Evolutionary conservation across 1,284 basidiomycete genomes (phyloP).

Genomic region (Apiotrichum gracile): DNA sequence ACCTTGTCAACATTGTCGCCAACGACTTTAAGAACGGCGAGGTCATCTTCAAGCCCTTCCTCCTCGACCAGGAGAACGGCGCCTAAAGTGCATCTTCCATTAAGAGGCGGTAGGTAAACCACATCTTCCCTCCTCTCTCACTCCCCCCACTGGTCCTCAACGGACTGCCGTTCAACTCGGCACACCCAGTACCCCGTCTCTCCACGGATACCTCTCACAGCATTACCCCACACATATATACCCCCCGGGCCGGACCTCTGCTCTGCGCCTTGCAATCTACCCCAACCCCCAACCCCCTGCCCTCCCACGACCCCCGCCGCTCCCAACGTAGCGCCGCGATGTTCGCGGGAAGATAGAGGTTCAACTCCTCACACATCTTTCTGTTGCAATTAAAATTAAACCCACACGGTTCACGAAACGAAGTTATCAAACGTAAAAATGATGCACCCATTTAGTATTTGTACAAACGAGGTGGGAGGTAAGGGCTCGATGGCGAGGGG

Average conservation of each 20-base stretch:
- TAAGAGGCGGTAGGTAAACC: neutral
- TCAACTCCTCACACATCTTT: conserved; percentile 8
- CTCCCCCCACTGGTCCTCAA: conserved; percentile 9
- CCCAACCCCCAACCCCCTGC: neutral
- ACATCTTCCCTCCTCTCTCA: neutral
- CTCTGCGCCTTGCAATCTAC: neutral
- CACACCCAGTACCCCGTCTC: conserved; percentile 11
- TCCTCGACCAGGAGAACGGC: conserved; percentile 33
- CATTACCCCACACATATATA: conserved; percentile 13
- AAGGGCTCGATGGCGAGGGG: no score
- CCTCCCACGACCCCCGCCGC: conserved; percentile 1
- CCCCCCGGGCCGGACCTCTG: neutral
- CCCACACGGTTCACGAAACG: neutral
- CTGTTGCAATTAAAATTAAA: neutral
- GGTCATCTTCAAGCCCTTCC: conserved; percentile 83
- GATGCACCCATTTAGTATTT: neutral
- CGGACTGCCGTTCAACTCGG: conserved; percentile 18
- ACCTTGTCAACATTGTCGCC: conserved; percentile 95
- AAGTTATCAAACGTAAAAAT: neutral
- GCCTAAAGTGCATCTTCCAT: neutral
- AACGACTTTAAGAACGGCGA: conserved; percentile 85
- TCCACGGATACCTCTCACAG: conserved; percentile 14
- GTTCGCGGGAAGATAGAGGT: conserved; percentile 4
- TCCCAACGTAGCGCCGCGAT: conserved; percentile 3
- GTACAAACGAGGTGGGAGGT: no score